Conservation (phyloP, 306 rosid genomes). For the Quercus rubra region DNA sequence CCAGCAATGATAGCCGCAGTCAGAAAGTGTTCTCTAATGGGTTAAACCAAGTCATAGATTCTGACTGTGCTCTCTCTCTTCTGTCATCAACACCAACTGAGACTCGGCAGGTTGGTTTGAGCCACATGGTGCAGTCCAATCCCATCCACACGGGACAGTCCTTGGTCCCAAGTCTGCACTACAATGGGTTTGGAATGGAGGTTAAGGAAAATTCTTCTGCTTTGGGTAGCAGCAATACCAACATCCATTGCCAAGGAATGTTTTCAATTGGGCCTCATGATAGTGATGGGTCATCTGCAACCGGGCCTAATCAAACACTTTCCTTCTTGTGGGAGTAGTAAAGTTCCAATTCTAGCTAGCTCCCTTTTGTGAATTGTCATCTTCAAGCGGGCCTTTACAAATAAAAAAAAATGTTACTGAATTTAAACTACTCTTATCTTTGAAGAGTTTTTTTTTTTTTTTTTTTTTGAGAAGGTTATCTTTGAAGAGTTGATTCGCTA, state of each 20-base stretch:
- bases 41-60: constrained; percentile 15
- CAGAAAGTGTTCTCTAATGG: constrained; percentile 22
- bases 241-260: constrained; percentile 17
- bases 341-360: background rate
- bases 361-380: background rate
- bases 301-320: constrained; percentile 7
- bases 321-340: constrained; percentile 18
- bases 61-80: constrained; percentile 66
- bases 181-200: constrained; percentile 26
- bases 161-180: constrained; percentile 8
- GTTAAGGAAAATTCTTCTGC: constrained; percentile 17
- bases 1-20: constrained; percentile 18
- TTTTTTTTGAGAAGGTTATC: too few species aligned
- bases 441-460: too few species aligned
- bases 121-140: constrained; percentile 32
- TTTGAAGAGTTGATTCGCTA: too few species aligned
- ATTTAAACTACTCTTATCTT: too few species aligned
- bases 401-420: background rate
- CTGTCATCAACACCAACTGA: constrained; percentile 51
- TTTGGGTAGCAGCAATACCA: constrained; percentile 11
- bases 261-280: constrained; percentile 12
- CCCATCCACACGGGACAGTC: constrained; percentile 13
- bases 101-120: constrained; percentile 29
- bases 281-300: constrained; percentile 34
- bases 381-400: too few species aligned